phyloP scores from a whole-genome alignment of 441 rosid genomes.

The Melastoma candidum region DNA sequence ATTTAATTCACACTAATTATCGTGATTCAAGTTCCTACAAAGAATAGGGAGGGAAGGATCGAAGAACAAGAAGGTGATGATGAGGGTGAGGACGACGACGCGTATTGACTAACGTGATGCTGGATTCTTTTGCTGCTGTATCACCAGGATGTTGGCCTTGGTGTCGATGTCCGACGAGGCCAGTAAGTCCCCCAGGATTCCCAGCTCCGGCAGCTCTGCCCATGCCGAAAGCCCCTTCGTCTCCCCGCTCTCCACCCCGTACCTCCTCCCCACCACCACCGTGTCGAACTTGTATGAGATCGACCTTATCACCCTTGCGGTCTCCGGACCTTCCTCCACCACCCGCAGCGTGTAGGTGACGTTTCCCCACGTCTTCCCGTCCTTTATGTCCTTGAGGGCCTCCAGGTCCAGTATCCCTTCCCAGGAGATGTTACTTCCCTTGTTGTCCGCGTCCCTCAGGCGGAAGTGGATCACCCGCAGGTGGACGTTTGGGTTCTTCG shows the following conservation, averaged over 20 bases:
- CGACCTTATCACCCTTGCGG: conserved; percentile 12
- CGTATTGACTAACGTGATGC: background rate
- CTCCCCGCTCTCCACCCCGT: background rate
- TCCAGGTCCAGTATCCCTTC: no score
- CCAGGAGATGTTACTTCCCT: background rate
- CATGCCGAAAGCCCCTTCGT: conserved; percentile 23
- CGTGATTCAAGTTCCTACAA: no score
- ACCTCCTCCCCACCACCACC: conserved; percentile 28
- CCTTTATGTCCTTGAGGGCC: no score
- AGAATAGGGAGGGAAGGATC: no score
- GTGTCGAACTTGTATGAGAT: conserved; percentile 21
- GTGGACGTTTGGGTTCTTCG: conserved; percentile 1
- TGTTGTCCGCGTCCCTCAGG: background rate
- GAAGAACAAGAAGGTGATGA: no score
- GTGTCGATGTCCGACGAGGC: conserved; percentile 22
- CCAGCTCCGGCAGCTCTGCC: conserved; percentile 34
- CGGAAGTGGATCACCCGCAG: conserved; percentile 12
- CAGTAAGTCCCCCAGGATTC: conserved; percentile 32
- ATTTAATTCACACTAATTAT: no score
- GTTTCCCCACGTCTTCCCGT: background rate
- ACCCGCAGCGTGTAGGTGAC: conserved; percentile 13
- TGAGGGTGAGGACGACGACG: no score
- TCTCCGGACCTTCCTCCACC: conserved; percentile 18
- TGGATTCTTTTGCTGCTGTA: conserved; percentile 13
- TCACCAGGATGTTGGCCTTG: conserved; percentile 4